Base-by-base conservation (phyloP, 345 rosid genomes). In the Microcos paniculata region DNA sequence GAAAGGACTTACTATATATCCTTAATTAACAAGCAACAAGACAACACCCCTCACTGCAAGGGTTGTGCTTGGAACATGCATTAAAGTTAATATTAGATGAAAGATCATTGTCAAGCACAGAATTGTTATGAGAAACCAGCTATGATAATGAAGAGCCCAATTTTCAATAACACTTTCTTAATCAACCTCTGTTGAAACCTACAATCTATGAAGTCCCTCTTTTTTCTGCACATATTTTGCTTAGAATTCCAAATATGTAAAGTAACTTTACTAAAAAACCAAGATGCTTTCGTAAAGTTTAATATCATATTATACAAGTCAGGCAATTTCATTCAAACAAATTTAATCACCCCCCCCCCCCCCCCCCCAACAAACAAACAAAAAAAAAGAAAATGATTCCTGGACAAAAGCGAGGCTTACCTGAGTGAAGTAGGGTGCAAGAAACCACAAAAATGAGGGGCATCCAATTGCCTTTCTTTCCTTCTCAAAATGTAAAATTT, bases 381-480 rank as follows among this genome's bases (percentile, higher is more conserved):
- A 2, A 71, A 10, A 21, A 45, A 67, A 24, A 30, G 55, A 28
- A 51, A 61, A 75, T 75, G 33, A 57, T 57, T 55, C 70, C 73
- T 24, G 67, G 76, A 46, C 38, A 63, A 67, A 72, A 43, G 23
- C 16, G 61, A 70, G 70, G 24, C 77, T 81, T 52, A 95, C 98
- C 96, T 95, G 98, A 57, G 87, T 79, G 57, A 85, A 85, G 78
- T 90, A 64, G 81, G 78, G 85, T 18, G 96, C 90, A 78, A 88
- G 64, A 81, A 87, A 72, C 98, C 98, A 95, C 56, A 88, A 80
- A 70, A 74, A 77, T 0, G 98, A 91, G 19, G 99, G 99, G 80
- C 99, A 91, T 7, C 93, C 93, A 31, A 85, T 62, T 48, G 85
- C 92, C 75, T 75, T 79, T 75, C 93, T 85, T 84, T 91, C 83